Evolutionary conservation across 164 flowering plant species (phyloP), one percentile per base, ranked within the genome.

Genomic region (Chimonanthus salicifolius): DNA sequence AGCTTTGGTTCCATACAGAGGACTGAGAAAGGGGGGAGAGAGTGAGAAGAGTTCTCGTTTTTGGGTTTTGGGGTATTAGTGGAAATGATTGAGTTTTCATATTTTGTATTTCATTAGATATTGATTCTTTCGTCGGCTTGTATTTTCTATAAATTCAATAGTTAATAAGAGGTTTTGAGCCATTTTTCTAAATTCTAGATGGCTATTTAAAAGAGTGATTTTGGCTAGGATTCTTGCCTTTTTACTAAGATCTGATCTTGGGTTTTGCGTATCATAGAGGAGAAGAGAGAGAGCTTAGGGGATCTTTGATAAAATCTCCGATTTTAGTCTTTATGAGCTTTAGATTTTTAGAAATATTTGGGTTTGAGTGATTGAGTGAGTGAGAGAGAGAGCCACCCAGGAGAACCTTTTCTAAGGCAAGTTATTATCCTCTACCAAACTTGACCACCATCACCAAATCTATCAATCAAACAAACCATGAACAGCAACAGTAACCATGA

Each of bases 401-500:
- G 9, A 44, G 15, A 65, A n/a, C 68, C 6, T 45, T 43, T 44
- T 33, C 44, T n/a, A 44, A 9, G 15, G 15, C 7, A 2, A 11
- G 3, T 18, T 64, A 13, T 45, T 2, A 33, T 13, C 68, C 43
- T 43, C 48, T 44, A 6, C 21, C 4, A 63, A n/a, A 63, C 10
- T 6, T 3, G 65, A 45, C 44, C 58, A 68, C 9, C 50, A 47
- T 46, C 44, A 69, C 7, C 8, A 49, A 68, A 47, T 20, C 33
- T 49, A 75, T 72, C 76, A n/a, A 45, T 11, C 54, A 72, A 70
- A 65, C 69, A 64, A 71, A 33, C 16, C 4, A 58, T 54, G 20
- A 69, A 3, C 47, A 77, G 21, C 64, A 72, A 47, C 15, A 49
- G 48, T 8, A 33, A 20, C 64, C 10, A 70, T 63, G 77, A 60